These are phyloP conservation scores for Hyphodiscus sp. DNA, from an alignment of 2,329 filamentous ascomycete species.

Conservation along the genomic window DNA sequence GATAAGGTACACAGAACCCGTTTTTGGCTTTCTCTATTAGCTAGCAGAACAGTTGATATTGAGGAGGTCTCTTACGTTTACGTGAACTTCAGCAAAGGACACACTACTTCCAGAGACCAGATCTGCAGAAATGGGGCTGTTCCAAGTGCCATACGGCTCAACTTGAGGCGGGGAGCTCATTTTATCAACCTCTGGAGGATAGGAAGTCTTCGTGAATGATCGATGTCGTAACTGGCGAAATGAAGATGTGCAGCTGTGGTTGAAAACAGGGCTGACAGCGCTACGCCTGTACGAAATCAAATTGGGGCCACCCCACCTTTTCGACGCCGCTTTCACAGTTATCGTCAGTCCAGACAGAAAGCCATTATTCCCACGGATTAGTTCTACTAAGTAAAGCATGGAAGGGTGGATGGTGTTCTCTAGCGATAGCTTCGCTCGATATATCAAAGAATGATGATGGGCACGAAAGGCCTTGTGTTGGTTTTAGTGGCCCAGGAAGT, in stretches of 20 bases:
- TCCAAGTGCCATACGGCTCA: constrained; percentile 34
- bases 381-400: too few species aligned
- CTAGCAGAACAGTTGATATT: constrained; percentile 4
- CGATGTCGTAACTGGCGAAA: background rate
- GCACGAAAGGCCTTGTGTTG: too few species aligned
- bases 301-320: too few species aligned
- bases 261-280: too few species aligned
- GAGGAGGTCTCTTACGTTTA: constrained; percentile 11
- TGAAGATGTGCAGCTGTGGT: background rate
- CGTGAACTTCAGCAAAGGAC: constrained; percentile 27
- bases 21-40: constrained; percentile 16
- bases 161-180: constrained; percentile 10
- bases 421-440: too few species aligned
- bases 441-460: too few species aligned
- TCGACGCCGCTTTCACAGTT: too few species aligned
- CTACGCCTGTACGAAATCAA: too few species aligned
- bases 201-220: background rate
- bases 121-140: constrained; percentile 33
- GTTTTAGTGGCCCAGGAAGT: too few species aligned
- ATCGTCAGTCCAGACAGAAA: too few species aligned
- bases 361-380: too few species aligned
- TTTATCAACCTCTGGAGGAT: background rate
- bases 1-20: constrained; percentile 29
- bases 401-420: too few species aligned
- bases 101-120: constrained; percentile 30